A percentile compares a stretch with the other conserved stretches of the same genome.
Evolutionary conservation across 1,284 basidiomycete species (phyloP).

Genomic region (Rhodofomes roseus): DNA sequence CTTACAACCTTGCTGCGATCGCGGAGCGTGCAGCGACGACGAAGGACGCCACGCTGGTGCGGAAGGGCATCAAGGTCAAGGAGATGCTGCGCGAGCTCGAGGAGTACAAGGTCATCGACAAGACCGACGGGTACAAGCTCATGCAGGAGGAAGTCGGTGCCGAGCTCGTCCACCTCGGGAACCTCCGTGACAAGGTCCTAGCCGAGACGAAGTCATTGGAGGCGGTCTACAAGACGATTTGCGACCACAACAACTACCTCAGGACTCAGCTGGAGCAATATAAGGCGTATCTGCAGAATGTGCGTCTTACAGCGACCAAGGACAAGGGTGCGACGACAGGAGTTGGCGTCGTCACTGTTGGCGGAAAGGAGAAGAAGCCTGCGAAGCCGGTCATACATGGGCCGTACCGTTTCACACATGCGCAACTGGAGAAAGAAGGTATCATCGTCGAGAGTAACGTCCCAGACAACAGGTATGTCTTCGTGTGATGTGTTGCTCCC

Average conservation of each 20-base stretch:
- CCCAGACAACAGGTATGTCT: constrained; percentile 87
- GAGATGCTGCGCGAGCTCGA: constrained; percentile 97
- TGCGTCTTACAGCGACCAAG: constrained; percentile 84
- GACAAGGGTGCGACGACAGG: constrained; percentile 81
- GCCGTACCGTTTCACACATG: constrained; percentile 96
- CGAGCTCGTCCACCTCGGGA: constrained; percentile 94
- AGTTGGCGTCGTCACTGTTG: constrained; percentile 93
- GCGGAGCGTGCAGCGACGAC: constrained; percentile 96
- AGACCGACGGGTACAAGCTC: constrained; percentile 80
- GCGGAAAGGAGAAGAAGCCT: constrained; percentile 96
- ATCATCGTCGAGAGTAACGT: constrained; percentile 99
- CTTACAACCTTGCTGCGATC: constrained; percentile 86
- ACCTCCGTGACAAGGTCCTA: constrained; percentile 93
- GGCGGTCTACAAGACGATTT: constrained; percentile 97
- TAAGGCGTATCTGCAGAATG: constrained; percentile 98
- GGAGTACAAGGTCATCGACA: constrained; percentile 85
- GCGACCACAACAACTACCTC: constrained; percentile 98
- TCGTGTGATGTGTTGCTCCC: constrained; percentile 2
- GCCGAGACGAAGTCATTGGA: constrained; percentile 92
- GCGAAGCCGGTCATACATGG: constrained; percentile 84
- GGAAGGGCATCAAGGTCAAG: constrained; percentile 98
- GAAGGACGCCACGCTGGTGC: constrained; percentile 92
- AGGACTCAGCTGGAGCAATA: constrained; percentile 97
- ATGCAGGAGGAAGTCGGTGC: constrained; percentile 97
- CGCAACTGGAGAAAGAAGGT: constrained; percentile 98